Percentiles rank a stretch among this genome's conserved stretches.
phyloP scores from a whole-genome alignment of 768 basidiomycete species.

The Amanita fuliginea region DNA sequence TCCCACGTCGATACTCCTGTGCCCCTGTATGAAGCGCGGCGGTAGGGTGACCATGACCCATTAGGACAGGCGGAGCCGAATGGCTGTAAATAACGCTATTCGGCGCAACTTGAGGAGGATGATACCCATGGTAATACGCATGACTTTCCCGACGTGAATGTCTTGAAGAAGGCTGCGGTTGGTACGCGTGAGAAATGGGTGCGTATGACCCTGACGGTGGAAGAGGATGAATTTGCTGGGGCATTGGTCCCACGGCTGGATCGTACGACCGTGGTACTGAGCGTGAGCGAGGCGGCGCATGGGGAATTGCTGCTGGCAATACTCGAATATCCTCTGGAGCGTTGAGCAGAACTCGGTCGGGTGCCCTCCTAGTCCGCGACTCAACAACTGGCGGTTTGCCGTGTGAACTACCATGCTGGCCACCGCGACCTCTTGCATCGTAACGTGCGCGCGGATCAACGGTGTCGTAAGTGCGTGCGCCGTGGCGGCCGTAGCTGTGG shows the following conservation, averaged over 20 bases:
- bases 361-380: conserved; percentile 16
- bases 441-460: background rate
- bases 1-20: conserved; percentile 20
- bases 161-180: conserved; percentile 27
- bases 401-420: conserved; percentile 29
- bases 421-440: conserved; percentile 17
- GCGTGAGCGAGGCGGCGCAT: conserved; percentile 29
- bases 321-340: conserved; percentile 55
- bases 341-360: conserved; percentile 16
- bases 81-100: conserved; percentile 62
- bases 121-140: conserved; percentile 38
- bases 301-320: conserved; percentile 36
- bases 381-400: conserved; percentile 18
- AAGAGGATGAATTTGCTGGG: conserved; percentile 15
- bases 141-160: conserved; percentile 15
- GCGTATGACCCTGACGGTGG: conserved; percentile 10
- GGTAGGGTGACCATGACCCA: conserved; percentile 21
- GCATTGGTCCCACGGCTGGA: conserved; percentile 14
- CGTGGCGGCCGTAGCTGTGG: conserved; percentile 10
- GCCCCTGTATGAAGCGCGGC: conserved; percentile 10
- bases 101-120: conserved; percentile 39
- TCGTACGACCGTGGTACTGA: conserved; percentile 33
- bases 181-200: conserved; percentile 7
- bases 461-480: conserved; percentile 5
- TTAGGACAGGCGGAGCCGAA: conserved; percentile 40